These are phyloP conservation scores for Cucurbita ficifolia DNA, from an alignment of 306 rosid genomes.

Conservation along the genomic window DNA sequence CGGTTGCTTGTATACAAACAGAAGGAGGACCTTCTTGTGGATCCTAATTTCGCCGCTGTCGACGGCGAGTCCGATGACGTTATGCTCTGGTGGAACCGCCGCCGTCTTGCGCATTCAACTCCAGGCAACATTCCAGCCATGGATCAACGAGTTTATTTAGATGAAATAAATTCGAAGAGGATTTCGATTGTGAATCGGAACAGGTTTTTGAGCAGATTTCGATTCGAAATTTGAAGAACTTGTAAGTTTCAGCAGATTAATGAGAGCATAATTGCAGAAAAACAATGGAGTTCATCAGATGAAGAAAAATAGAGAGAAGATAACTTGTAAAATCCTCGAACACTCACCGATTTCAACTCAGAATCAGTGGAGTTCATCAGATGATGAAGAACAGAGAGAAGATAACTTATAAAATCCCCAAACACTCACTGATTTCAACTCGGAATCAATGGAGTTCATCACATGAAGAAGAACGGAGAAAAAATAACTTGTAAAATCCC, in stretches of 20 bases:
- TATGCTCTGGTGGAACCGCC: conserved; percentile 46
- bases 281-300: neutral
- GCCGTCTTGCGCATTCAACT: conserved; percentile 80
- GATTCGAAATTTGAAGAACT: neutral
- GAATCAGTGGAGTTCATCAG: neutral
- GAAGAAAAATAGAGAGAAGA: neutral
- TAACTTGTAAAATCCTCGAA: neutral
- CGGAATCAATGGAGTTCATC: neutral
- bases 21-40: conserved; percentile 35
- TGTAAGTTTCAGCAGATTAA: too few relatives aligned
- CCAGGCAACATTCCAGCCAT: conserved; percentile 89
- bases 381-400: too few relatives aligned
- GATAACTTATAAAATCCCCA: neutral
- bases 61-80: conserved; percentile 20
- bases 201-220: neutral
- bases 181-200: too few relatives aligned
- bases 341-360: neutral
- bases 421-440: neutral
- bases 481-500: neutral
- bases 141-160: too few relatives aligned
- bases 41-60: conserved; percentile 12
- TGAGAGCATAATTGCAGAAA: neutral
- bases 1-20: conserved; percentile 46
- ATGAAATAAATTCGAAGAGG: too few relatives aligned
- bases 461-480: neutral